Evolutionary conservation across 169 alveolate species (phyloP).

Genomic region (Eimeria acervulina): DNA sequence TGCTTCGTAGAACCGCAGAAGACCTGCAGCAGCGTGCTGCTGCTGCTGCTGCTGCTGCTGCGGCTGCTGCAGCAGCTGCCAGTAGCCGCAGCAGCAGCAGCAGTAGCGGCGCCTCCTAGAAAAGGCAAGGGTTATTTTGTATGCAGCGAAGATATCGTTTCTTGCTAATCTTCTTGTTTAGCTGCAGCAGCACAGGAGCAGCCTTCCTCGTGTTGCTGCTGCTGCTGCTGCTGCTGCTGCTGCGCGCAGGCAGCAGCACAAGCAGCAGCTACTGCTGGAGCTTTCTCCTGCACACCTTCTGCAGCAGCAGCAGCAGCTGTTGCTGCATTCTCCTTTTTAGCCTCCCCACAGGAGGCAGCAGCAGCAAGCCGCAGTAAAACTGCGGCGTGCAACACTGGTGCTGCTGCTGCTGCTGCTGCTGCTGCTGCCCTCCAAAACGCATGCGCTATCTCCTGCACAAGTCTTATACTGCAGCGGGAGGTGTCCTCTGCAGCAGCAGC

Average conservation of each 20-base stretch:
- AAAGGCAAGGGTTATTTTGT: not conserved
- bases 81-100: slow-evolving; percentile 52
- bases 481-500: not conserved
- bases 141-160: not conserved
- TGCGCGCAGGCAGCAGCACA: too few relatives aligned
- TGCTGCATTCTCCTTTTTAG: not conserved
- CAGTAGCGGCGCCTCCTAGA: not conserved
- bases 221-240: too few relatives aligned
- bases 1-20: not conserved
- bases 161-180: not conserved
- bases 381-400: not conserved
- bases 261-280: not conserved
- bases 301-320: slow-evolving; percentile 43
- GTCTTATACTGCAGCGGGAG: not conserved
- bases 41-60: too few relatives aligned
- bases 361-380: not conserved
- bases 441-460: not conserved
- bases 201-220: not conserved
- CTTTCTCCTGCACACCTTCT: not conserved
- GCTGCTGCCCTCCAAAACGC: not conserved
- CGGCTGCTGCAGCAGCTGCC: slow-evolving; percentile 16
- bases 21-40: not conserved
- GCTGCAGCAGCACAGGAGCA: slow-evolving; percentile 34
- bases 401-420: slow-evolving; percentile 59
- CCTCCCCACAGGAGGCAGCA: slow-evolving; percentile 25